phyloP scores from a whole-genome alignment of 768 basidiomycete species.

The Cyclocybe cylindracea region DNA sequence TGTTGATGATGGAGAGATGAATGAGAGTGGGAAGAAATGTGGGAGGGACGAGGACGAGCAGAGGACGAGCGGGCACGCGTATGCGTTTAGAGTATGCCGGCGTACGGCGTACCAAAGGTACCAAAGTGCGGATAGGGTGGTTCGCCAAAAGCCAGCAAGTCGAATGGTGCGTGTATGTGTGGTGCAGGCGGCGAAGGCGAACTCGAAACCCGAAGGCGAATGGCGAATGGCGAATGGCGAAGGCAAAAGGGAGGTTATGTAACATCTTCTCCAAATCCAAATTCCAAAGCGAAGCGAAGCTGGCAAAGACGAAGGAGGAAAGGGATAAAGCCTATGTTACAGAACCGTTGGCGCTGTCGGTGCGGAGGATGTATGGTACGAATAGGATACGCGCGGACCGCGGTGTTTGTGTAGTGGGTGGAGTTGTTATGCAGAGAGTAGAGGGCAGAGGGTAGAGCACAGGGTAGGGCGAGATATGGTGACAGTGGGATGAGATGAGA shows the following conservation, averaged over 20 bases:
- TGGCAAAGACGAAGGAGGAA: neutral
- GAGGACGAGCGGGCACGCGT: neutral
- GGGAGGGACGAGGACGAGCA: conserved; percentile 5
- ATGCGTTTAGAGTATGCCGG: too few relatives aligned
- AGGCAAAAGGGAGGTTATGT: neutral
- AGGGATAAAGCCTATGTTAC: neutral
- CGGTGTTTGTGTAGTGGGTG: neutral
- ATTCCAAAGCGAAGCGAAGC: neutral
- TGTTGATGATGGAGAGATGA: neutral
- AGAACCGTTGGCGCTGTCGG: too few relatives aligned
- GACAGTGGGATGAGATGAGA: neutral
- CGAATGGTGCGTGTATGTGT: too few relatives aligned
- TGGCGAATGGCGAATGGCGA: neutral
- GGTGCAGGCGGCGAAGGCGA: neutral
- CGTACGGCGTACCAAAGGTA: too few relatives aligned
- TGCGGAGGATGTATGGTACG: too few relatives aligned
- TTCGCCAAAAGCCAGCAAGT: too few relatives aligned
- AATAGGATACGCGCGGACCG: neutral
- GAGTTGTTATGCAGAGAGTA: neutral
- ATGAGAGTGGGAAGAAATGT: conserved; percentile 1
- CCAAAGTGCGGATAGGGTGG: too few relatives aligned
- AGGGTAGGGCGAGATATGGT: neutral
- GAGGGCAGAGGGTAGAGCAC: neutral
- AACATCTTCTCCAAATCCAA: too few relatives aligned
- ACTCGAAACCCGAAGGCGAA: neutral